Conservation (phyloP, 176 grass and related monocot genomes). For the Phragmites australis region DNA sequence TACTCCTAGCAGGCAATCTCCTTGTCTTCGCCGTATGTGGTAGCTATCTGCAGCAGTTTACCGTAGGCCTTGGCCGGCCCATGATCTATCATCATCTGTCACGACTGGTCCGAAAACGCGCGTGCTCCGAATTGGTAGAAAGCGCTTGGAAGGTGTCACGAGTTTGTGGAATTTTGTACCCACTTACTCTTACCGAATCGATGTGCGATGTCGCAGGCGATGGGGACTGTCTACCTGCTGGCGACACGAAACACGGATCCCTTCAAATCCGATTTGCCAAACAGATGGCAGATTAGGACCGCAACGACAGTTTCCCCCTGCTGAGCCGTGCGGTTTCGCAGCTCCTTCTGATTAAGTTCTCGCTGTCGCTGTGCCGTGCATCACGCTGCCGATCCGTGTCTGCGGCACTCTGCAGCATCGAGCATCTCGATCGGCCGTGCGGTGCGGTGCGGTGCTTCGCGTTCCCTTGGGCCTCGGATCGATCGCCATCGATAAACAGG, state of each 20-base stretch:
- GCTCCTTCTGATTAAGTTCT: too few species aligned
- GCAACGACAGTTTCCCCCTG: neutral
- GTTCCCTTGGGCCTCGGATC: neutral
- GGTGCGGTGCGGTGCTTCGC: constrained; percentile 2
- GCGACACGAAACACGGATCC: neutral
- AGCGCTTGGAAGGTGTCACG: constrained; percentile 1
- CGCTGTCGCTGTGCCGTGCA: neutral
- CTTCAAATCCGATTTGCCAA: neutral
- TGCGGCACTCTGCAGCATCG: neutral
- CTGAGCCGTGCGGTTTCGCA: neutral
- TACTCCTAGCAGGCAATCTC: too few species aligned
- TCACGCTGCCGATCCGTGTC: neutral
- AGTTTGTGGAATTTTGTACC: neutral
- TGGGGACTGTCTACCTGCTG: constrained; percentile 38
- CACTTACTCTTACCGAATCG: neutral
- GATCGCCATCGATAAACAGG: constrained; percentile 9
- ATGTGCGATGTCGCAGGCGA: constrained; percentile 38
- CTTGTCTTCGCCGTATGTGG: neutral
- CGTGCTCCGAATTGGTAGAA: neutral
- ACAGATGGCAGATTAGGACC: neutral
- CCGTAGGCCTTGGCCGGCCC: neutral
- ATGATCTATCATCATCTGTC: neutral
- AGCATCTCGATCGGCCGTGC: constrained; percentile 12
- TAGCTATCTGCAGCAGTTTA: neutral
- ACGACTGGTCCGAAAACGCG: neutral